A percentile compares a stretch with the other conserved stretches of the same genome.
These are phyloP conservation scores for Knoxdaviesia capensis DNA, from an alignment of 2,329 filamentous ascomycete species.

Conservation along the genomic window DNA sequence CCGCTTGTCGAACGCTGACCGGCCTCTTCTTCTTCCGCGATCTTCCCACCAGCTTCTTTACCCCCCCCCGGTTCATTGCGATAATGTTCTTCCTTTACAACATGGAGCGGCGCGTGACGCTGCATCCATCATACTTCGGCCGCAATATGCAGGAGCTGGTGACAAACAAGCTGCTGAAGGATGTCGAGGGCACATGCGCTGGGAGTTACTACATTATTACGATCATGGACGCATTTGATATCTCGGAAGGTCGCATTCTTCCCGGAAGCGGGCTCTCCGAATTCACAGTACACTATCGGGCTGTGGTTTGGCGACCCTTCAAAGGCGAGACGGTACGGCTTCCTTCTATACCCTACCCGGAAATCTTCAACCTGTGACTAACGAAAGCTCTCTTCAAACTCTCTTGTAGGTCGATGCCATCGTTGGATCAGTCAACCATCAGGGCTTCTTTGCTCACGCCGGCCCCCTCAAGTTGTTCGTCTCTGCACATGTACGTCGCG, in stretches of 20 bases:
- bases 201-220: constrained; percentile 96
- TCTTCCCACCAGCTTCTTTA: background rate
- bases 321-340: constrained; percentile 80
- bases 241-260: constrained; percentile 80
- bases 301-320: constrained; percentile 94
- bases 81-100: constrained; percentile 97
- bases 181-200: constrained; percentile 88
- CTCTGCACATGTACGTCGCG: constrained; percentile 50
- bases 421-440: constrained; percentile 75
- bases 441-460: constrained; percentile 77
- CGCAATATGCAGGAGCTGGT: constrained; percentile 85
- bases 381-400: too few species aligned
- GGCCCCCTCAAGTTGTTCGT: constrained; percentile 65
- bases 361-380: too few species aligned
- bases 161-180: constrained; percentile 69
- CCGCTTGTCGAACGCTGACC: background rate
- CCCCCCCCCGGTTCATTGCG: constrained; percentile 4
- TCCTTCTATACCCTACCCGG: background rate
- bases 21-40: background rate
- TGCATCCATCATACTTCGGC: constrained; percentile 95
- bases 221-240: constrained; percentile 91
- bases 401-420: constrained; percentile 65
- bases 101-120: constrained; percentile 80
- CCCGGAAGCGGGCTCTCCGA: constrained; percentile 83
- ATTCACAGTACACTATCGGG: constrained; percentile 86